Conservation (phyloP, 306 rosid species). For the Canavalia ensiformis region DNA sequence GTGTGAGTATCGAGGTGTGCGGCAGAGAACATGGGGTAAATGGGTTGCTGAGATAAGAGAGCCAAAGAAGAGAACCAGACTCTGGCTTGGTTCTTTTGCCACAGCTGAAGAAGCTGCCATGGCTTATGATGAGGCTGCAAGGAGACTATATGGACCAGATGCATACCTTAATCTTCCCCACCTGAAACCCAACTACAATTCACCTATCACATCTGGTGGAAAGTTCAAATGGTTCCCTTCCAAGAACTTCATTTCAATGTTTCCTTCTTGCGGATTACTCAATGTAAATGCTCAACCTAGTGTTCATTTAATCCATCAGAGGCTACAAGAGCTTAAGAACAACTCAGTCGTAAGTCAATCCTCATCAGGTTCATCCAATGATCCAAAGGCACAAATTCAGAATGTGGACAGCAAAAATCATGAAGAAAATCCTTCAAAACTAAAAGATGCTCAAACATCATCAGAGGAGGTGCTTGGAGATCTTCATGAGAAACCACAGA, state of each 20-base stretch:
- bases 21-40: slow-evolving; percentile 98
- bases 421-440: slow-evolving; percentile 43
- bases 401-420: slow-evolving; percentile 37
- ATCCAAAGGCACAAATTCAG: slow-evolving; percentile 53
- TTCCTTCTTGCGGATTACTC: slow-evolving; percentile 81
- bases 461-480: slow-evolving; percentile 50
- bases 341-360: slow-evolving; percentile 56
- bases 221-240: slow-evolving; percentile 94
- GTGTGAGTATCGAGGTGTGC: slow-evolving; percentile 89
- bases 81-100: slow-evolving; percentile 95
- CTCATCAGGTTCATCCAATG: slow-evolving; percentile 58
- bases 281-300: slow-evolving; percentile 93
- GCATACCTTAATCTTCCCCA: slow-evolving; percentile 97
- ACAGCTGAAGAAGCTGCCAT: slow-evolving; percentile 98
- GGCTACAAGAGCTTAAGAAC: slow-evolving; percentile 82
- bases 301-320: slow-evolving; percentile 93
- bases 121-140: slow-evolving; percentile 98
- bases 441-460: slow-evolving; percentile 51
- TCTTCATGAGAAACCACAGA: slow-evolving; percentile 85
- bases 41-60: slow-evolving; percentile 99
- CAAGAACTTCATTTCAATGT: slow-evolving; percentile 86
- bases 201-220: slow-evolving; percentile 61
- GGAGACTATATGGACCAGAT: slow-evolving; percentile 90
- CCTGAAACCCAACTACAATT: slow-evolving; percentile 56
- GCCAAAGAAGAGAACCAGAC: slow-evolving; percentile 93